Evolutionary conservation across 1,139 yeast species (phyloP).

Genomic region (Hanseniaspora gamundiae): DNA sequence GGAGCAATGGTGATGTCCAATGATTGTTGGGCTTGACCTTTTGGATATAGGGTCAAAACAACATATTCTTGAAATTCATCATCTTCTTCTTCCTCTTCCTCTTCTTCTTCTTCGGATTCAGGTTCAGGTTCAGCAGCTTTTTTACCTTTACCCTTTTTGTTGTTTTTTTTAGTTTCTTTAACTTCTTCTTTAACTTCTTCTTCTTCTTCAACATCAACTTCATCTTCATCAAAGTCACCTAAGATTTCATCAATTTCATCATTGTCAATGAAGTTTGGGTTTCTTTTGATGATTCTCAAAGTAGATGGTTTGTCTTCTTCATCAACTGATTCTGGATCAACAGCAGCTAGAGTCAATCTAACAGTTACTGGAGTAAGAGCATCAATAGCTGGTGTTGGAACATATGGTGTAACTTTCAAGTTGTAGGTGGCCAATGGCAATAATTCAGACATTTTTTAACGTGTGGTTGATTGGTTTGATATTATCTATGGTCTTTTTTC

Average conservation of each 20-base stretch:
- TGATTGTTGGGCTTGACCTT: slow-evolving; percentile 74
- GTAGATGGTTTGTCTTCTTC: slow-evolving; percentile 75
- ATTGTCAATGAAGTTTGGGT: slow-evolving; percentile 42
- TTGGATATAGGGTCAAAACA: slow-evolving; percentile 84
- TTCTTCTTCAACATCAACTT: slow-evolving; percentile 34
- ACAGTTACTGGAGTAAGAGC: slow-evolving; percentile 81
- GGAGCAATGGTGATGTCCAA: slow-evolving; percentile 83
- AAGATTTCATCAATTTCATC: slow-evolving; percentile 29
- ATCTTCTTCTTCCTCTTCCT: slow-evolving; percentile 33
- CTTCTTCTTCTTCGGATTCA: slow-evolving; percentile 25
- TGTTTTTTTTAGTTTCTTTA: slow-evolving; percentile 19
- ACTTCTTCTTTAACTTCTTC: slow-evolving; percentile 25
- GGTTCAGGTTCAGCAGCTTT: slow-evolving; percentile 26
- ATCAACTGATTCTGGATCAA: slow-evolving; percentile 81
- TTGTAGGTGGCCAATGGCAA: slow-evolving; percentile 79
- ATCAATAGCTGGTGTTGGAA: slow-evolving; percentile 76
- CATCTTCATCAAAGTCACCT: slow-evolving; percentile 41
- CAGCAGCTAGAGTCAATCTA: slow-evolving; percentile 88
- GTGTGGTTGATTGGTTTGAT: not conserved
- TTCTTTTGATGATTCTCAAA: slow-evolving; percentile 72
- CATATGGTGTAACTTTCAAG: slow-evolving; percentile 74
- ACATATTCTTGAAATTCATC: slow-evolving; percentile 69
- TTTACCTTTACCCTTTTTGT: slow-evolving; percentile 22
- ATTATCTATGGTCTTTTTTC: too few species aligned
- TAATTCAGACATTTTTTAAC: slow-evolving; percentile 45